Evolutionary conservation across 2,329 filamentous ascomycete species (phyloP), one percentile per base, ranked within the genome.

Genomic region (Zymoseptoria ardabiliae): DNA sequence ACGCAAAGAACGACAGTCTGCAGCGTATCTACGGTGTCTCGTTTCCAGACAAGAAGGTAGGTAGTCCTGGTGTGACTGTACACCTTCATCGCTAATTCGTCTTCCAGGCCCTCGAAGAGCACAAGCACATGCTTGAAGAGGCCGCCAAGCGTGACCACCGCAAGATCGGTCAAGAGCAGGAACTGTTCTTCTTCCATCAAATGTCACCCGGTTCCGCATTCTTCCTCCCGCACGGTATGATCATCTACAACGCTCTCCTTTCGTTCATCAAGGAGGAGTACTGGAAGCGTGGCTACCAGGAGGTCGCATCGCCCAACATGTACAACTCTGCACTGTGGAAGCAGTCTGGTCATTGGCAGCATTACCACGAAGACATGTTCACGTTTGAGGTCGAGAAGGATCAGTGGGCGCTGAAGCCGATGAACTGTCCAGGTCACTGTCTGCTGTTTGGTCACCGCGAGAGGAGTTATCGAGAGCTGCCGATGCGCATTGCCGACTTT

Each of bases 391-490:
- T 88, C 30, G 92, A 97, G 74, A 96, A 96, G 80, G 88, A 89
- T 64, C 81, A 86, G 65, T 91, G 87, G 79, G 91, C 86, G 17
- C 78, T 97, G 55, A 97, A 97, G 79, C 93, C 93, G 25, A 97
- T 97, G 94, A 97, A 97, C 79, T 99, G 94, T 77, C 94, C 94
- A 3, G 91, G 91, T 25, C 93, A 97, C 76, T 95, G 90, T 75
- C 78, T 94, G 65, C 88, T 97, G 70, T 96, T 96, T 74, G 85
- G 83, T 54, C 88, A 93, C 74, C 84, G 89, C 57, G 89, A 90
- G 71, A 84, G 90, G 69, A 94, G 88, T 75, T 96, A 97, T 76
- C 82, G 89, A 69, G 91, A 97, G 68, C 79, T 99, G 60, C 94
- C 94, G 25, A 87, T 95, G 77, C 84, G 94, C 70, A 89, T 96